A percentile compares a stretch with the other conserved stretches of the same genome.
These are phyloP conservation scores for Pelargonium citronellum DNA, from an alignment of 441 rosid species.

Conservation along the genomic window DNA sequence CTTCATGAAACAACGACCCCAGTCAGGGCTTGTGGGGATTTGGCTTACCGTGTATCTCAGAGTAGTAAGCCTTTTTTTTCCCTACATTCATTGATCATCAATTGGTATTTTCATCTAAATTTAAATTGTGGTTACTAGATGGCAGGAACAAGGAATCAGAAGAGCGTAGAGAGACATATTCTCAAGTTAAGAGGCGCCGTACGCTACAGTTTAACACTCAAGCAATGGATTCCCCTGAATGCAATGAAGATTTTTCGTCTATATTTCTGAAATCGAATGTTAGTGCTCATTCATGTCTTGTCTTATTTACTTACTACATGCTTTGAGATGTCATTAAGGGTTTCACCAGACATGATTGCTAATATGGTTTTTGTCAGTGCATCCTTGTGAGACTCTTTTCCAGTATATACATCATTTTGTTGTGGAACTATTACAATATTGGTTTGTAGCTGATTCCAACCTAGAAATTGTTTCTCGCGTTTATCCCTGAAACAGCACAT, in stretches of 20 bases:
- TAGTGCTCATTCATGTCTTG: neutral
- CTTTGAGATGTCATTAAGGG: neutral
- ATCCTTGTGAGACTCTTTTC: neutral
- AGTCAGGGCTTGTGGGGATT: neutral
- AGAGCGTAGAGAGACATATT: neutral
- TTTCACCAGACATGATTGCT: neutral
- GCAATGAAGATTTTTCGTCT: neutral
- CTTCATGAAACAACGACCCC: neutral
- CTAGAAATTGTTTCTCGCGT: neutral
- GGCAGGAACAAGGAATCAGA: neutral
- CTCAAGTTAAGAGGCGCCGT: slow-evolving; percentile 3
- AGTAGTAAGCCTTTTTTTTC: neutral
- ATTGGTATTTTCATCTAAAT: neutral
- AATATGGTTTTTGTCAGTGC: too few relatives aligned
- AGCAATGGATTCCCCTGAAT: neutral
- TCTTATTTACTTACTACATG: neutral
- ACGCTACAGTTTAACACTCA: neutral
- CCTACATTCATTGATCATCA: neutral
- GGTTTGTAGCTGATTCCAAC: neutral
- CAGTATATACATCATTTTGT: neutral
- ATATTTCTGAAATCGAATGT: neutral
- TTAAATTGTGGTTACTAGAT: neutral
- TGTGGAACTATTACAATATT: neutral
- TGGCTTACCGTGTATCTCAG: neutral
- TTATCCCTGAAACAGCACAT: too few relatives aligned